Base-by-base conservation (phyloP, 1,139 yeast genomes). In the Debaryomyces singareniensis region DNA sequence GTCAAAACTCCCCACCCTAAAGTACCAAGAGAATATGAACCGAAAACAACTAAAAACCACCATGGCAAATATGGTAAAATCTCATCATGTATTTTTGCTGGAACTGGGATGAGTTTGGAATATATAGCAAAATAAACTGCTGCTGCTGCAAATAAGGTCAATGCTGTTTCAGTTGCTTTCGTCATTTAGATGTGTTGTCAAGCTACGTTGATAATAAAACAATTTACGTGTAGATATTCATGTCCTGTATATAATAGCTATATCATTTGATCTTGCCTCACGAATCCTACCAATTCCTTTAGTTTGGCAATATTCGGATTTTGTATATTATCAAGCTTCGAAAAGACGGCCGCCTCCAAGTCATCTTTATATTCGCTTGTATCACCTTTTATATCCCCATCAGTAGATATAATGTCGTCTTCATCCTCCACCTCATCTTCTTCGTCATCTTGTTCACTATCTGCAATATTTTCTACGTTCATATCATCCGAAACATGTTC, bases 1-100 rank as follows among this genome's bases (percentile, higher is more conserved):
- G 86, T 75, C 45, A 67, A 61, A 13, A 81, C 78, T 32, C 84
- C 86, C 67, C 73, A 74, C 24, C 91, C 89, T 36, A 81, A 65
- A 6, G 82, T 72, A 28, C 71, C 80, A 44, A 81, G 66, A n/a
- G 87, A 77, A 47, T 77, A 81, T 13, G 83, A 61, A 20, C 89
- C 89, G 51, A 81, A 80, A 5, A 81, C 47, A 20, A 81, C 84
- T 42, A 81, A 58, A 1, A 63, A 69, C 89, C 89, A 81, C 66
- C 71, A 77, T 30, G 91, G 91, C 35, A 81, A 56, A 47, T 43
- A 64, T 15, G 89, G 89, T 39, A 81, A 57, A 35, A 81, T 69
- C 40, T 78, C 78, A 24, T 61, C 49, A 31, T 65, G 71, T 43
- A 80, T 45, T 26, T 53, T 45, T 12, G 53, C 56, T n/a, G 78